A percentile compares a stretch with the other conserved stretches of the same genome.
Conservation (phyloP, 768 basidiomycete genomes). For the Leucocoprinus leucothites region DNA sequence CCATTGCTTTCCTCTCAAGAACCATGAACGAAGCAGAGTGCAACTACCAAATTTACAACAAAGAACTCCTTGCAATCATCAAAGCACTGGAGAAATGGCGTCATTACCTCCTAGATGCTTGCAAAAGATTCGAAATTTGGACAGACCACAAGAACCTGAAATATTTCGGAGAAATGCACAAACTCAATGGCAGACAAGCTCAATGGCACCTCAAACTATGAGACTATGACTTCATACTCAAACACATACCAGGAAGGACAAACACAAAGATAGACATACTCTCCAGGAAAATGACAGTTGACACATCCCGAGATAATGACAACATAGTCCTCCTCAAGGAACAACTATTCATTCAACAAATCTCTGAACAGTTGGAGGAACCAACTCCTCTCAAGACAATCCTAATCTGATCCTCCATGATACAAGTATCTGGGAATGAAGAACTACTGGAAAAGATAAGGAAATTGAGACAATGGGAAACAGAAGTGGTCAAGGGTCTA, state of each 20-base stretch:
- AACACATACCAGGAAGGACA: constrained; percentile 26
- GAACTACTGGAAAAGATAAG: too few species aligned
- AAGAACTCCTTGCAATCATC: constrained; percentile 38
- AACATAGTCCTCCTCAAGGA: background rate
- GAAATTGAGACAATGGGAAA: too few species aligned
- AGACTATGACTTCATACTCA: constrained; percentile 29
- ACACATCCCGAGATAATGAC: background rate
- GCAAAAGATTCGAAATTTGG: constrained; percentile 4
- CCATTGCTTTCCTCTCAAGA: constrained; percentile 27
- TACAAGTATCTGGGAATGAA: too few species aligned
- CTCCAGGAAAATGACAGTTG: background rate
- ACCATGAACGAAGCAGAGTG: constrained; percentile 18
- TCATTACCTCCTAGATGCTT: constrained; percentile 20
- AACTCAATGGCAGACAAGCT: constrained; percentile 39
- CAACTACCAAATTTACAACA: constrained; percentile 32
- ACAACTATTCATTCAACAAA: background rate
- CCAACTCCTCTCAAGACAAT: background rate
- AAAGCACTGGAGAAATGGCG: constrained; percentile 24
- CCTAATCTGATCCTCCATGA: too few species aligned
- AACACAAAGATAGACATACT: constrained; percentile 20
- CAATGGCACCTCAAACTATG: constrained; percentile 35
- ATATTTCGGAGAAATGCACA: constrained; percentile 28
- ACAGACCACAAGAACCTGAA: constrained; percentile 22
- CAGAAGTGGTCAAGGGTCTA: too few species aligned
- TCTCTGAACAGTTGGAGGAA: background rate